Evolutionary conservation across 2,329 filamentous ascomycete genomes (phyloP).

Genomic region (Trichoderma sp.): DNA sequence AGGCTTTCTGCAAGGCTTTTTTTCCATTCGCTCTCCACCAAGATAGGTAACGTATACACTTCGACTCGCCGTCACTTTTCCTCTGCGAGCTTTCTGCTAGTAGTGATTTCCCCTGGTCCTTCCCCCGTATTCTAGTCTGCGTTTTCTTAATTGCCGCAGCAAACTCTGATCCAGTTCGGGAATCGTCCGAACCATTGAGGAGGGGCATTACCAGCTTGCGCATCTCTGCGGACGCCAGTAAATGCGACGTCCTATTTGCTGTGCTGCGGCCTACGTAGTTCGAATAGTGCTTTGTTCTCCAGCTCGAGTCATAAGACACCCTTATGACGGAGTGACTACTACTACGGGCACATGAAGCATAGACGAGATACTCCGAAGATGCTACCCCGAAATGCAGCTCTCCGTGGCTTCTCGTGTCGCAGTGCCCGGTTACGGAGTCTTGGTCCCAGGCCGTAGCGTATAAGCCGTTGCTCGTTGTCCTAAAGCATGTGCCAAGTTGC

Average conservation of each 20-base stretch:
- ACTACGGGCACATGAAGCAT: no score
- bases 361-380: not conserved
- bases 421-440: not conserved
- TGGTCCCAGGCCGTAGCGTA: not conserved
- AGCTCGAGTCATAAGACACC: no score
- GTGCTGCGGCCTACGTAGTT: not conserved
- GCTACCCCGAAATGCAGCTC: not conserved
- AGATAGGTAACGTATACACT: not conserved
- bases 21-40: not conserved
- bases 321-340: no score
- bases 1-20: constrained; percentile 26
- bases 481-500: not conserved
- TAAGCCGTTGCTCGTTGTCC: constrained; percentile 4
- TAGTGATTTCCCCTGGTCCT: not conserved
- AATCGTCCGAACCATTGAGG: constrained; percentile 11
- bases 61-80: no score
- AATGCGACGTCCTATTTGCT: not conserved
- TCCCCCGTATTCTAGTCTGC: not conserved
- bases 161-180: not conserved
- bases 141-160: not conserved
- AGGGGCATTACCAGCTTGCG: not conserved
- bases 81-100: not conserved
- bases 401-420: not conserved
- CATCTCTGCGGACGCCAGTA: constrained; percentile 7
- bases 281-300: no score